phyloP scores from a whole-genome alignment of 345 rosid genomes.

The Mallotus nudiflorus region DNA sequence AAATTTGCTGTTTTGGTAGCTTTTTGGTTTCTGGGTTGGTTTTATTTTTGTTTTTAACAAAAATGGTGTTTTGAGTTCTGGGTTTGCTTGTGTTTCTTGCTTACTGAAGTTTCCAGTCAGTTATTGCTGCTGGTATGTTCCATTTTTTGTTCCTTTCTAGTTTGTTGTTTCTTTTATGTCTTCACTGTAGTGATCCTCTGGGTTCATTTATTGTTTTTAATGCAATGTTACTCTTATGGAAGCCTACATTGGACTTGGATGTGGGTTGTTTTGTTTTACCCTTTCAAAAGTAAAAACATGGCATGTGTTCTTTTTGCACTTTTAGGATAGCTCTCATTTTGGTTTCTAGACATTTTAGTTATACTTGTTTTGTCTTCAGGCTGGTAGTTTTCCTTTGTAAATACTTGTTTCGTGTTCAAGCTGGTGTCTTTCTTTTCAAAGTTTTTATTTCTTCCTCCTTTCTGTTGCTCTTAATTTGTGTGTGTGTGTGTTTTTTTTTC shows the following conservation, averaged over 20 bases:
- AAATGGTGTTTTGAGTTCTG: background rate
- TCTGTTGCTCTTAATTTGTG: background rate
- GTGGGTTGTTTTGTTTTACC: background rate
- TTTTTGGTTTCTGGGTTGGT: conserved; percentile 3
- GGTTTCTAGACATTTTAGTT: background rate
- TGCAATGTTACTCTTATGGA: background rate
- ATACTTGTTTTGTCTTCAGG: background rate
- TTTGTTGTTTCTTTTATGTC: background rate
- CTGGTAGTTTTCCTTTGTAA: background rate
- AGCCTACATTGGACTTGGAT: background rate
- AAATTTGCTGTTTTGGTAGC: background rate
- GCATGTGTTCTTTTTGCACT: background rate
- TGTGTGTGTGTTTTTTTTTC: background rate
- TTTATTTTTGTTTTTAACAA: background rate
- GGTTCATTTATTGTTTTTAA: background rate
- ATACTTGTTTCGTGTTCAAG: background rate
- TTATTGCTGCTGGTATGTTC: background rate
- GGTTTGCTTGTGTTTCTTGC: background rate
- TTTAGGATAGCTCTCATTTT: background rate
- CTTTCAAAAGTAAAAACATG: background rate
- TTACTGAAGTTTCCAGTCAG: background rate
- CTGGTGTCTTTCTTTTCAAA: background rate
- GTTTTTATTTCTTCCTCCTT: background rate
- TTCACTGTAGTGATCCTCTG: background rate
- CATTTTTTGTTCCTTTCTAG: conserved; percentile 13